Base-by-base conservation (phyloP, 2,329 filamentous ascomycete genomes). In the Aschersonia sp. region DNA sequence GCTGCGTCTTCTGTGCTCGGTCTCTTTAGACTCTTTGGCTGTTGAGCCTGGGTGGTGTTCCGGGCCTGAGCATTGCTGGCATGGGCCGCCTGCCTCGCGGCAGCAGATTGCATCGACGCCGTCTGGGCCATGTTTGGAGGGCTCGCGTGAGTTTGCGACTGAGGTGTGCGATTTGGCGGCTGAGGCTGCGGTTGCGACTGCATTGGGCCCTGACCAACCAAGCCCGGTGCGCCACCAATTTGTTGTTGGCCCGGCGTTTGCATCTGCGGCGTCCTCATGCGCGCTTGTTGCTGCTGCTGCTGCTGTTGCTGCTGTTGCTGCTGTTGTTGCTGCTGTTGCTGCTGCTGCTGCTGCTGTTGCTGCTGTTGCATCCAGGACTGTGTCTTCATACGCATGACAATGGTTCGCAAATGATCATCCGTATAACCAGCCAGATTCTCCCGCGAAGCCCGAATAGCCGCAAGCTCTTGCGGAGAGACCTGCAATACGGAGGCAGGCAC, bases 141-240 rank as follows among this genome's bases (percentile, higher is more conserved):
- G 48, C 64, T 64, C 14, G 61, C 55, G 48, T 67, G 59, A 47
- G 59, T 56, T 49, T 64, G 61, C 32, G 65, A 59, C 53, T 72
- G 68, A 44, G 66, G 53, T 6, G 57, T 51, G 46, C 62, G 60
- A 43, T 52, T 58, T 55, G 52, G 55, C 52, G 79, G 76, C 66
- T 74, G 76, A 43, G 67, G 70, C 49, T 74, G 74, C 50, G 76
- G 76, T 52, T 73, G 57, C n/a, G 53, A 47, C 43, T 54, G 56
- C 47, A 58, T 50, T 9, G 52, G 48, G 30, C 43, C 50, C 7
- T 51, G 56, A 4, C 43, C 40, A 31, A 45, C 43, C 12, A 22
- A 10, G 11, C 31, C 41, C 45, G 35, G 47, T 30, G 43, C 40
- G 32, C 9, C 30, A 6, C 45, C 37, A 51, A 52, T 8, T 48